Evolutionary conservation across 2,329 filamentous ascomycete genomes (phyloP), one percentile per base, ranked within the genome.

Genomic region (Talaromyces sp.): DNA sequence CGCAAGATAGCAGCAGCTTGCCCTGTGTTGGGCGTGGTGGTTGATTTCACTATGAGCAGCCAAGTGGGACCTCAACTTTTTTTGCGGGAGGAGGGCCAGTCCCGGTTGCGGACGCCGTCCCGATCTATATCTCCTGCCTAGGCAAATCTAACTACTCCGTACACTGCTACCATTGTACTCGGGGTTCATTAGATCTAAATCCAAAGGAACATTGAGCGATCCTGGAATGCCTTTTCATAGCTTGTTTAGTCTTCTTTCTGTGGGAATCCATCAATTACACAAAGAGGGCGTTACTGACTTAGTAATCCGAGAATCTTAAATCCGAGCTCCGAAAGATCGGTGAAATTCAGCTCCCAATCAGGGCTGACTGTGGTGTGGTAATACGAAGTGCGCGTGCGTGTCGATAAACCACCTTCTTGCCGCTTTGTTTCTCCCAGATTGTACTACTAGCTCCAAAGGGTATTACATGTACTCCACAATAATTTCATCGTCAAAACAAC

Each of bases 301-400:
- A 37, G 31, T 14, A 56, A 9, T 14, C 52, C 48, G 27, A 52
- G 11, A 2, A 11, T 43, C 56, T 45, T 59, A 59, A 33, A 10
- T 59, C 56, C 56, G 37, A 59, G 39, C 56, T 59, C 56, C 56
- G 56, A 59, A 43, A 27, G 35, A 58, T 24, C 37, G 24, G 16
- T 45, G 56, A 43, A 33, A 45, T n/a, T 7, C 10, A 33, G 27
- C 31, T 57, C 33, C n/a, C 16, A 10, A 22, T 22, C 16, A 39
- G 52, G 56, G 13, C 33, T 39, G 22, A 16, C 52, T n/a, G n/a
- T 5, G 1, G 5, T 16, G n/a, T 56, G 50, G 50, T n/a, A 56
- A 56, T 37, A 56, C n/a, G 7, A 19, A 35, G 11, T 37, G 5
- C 11, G 52, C 37, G 33, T 37, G 52, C 52, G 52, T 56, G 52